phyloP scores from a whole-genome alignment of 2,329 filamentous ascomycete species.

The Fusarium udum region DNA sequence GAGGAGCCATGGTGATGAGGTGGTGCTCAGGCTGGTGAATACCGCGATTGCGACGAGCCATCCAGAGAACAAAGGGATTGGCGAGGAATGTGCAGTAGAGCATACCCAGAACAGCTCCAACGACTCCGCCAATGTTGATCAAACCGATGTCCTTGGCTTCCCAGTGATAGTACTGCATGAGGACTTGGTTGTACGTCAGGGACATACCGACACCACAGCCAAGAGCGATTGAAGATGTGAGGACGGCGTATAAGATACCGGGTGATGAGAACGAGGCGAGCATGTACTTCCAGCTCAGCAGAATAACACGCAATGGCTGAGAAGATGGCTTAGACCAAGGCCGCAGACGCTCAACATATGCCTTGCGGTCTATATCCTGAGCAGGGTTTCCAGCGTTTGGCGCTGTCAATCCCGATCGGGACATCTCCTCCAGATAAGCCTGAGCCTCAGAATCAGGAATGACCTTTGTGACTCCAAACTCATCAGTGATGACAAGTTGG shows the following conservation, averaged over 20 bases:
- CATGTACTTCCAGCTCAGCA: constrained; percentile 20
- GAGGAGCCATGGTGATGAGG: constrained; percentile 22
- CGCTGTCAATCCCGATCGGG: background rate
- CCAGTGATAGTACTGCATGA: constrained; percentile 13
- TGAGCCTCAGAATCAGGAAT: constrained; percentile 13
- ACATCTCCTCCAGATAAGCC: constrained; percentile 10
- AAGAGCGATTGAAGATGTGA: constrained; percentile 6
- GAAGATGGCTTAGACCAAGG: constrained; percentile 12
- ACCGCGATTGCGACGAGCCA: constrained; percentile 23
- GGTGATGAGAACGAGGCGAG: background rate
- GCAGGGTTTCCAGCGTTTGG: background rate
- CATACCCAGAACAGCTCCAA: constrained; percentile 5
- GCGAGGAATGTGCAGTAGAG: constrained; percentile 9
- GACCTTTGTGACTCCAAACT: constrained; percentile 8
- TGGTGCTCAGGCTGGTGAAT: constrained; percentile 29
- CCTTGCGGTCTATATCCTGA: background rate
- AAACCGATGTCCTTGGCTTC: constrained; percentile 5
- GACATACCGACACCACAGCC: constrained; percentile 6
- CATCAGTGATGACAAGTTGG: constrained; percentile 10
- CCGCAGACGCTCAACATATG: constrained; percentile 2
- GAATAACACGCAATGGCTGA: background rate
- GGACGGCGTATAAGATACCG: constrained; percentile 7
- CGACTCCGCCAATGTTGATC: background rate
- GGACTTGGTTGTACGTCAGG: constrained; percentile 5
- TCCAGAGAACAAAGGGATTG: constrained; percentile 16